These are phyloP conservation scores for Candida jianshihensis DNA, from an alignment of 805 yeast species.

Conservation along the genomic window DNA sequence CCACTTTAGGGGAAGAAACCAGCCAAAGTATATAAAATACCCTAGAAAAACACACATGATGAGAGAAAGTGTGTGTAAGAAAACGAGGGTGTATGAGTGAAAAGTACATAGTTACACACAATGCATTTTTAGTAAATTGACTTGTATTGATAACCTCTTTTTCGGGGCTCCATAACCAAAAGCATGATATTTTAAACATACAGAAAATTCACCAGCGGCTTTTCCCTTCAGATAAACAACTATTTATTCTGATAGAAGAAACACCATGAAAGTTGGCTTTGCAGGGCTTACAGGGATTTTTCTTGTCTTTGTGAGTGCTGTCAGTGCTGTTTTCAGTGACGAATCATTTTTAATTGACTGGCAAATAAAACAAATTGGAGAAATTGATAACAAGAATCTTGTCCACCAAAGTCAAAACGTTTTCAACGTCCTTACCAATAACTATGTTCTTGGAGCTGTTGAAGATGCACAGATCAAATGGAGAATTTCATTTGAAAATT, in stretches of 20 bases:
- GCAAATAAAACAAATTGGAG: constrained; percentile 42
- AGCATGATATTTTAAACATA: too few relatives aligned
- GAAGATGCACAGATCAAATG: constrained; percentile 29
- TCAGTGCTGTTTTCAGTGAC: constrained; percentile 32
- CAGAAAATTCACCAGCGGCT: too few relatives aligned
- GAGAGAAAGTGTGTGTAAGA: too few relatives aligned
- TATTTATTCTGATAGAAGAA: too few relatives aligned
- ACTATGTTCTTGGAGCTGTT: constrained; percentile 27
- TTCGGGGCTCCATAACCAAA: too few relatives aligned
- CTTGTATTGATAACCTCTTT: too few relatives aligned
- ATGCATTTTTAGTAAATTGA: too few relatives aligned
- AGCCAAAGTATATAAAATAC: not conserved
- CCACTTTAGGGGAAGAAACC: not conserved
- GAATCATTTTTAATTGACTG: constrained; percentile 52
- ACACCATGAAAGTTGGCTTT: too few relatives aligned
- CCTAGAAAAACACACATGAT: not conserved
- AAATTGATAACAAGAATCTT: constrained; percentile 19
- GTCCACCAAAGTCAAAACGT: constrained; percentile 11
- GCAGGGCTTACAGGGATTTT: not conserved
- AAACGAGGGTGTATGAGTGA: too few relatives aligned
- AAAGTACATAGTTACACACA: not conserved
- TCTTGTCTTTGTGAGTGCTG: not conserved
- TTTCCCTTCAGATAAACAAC: too few relatives aligned
- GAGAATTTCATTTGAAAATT: constrained; percentile 23
- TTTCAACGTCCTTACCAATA: constrained; percentile 23